phyloP scores from a whole-genome alignment of 2,329 filamentous ascomycete genomes.

The Claviceps pusilla region DNA sequence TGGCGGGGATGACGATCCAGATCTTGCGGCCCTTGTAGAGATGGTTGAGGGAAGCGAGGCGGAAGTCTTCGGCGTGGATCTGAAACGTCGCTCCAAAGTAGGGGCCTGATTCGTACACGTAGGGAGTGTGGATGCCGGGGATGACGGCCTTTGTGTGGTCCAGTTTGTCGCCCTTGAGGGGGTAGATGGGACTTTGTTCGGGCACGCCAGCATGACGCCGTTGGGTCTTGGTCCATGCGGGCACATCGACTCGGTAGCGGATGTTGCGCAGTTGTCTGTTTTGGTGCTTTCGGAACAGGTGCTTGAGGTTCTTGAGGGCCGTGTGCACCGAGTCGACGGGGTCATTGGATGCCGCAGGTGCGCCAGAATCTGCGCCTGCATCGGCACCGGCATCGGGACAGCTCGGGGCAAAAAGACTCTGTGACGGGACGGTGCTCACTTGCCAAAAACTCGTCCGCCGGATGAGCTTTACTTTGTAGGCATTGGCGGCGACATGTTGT shows the following conservation, averaged over 20 bases:
- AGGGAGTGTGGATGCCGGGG: slow-evolving; percentile 25
- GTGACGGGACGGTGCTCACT: slow-evolving; percentile 20
- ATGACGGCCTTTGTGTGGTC: slow-evolving; percentile 23
- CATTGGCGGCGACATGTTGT: slow-evolving; percentile 19
- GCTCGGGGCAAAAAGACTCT: slow-evolving; percentile 16
- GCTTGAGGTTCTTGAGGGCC: slow-evolving; percentile 17
- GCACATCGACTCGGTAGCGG: slow-evolving; percentile 24
- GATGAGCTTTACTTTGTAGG: slow-evolving; percentile 21
- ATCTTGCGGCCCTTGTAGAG: slow-evolving; percentile 26
- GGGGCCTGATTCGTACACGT: slow-evolving; percentile 25
- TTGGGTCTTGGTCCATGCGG: slow-evolving; percentile 23
- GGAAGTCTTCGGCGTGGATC: slow-evolving; percentile 26
- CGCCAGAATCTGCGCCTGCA: no score
- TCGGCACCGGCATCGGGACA: slow-evolving; percentile 12
- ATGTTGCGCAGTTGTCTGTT: slow-evolving; percentile 22
- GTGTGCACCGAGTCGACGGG: slow-evolving; percentile 11
- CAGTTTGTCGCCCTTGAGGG: slow-evolving; percentile 22
- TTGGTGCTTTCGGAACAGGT: slow-evolving; percentile 21
- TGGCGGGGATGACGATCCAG: slow-evolving; percentile 24
- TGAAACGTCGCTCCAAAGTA: slow-evolving; percentile 25
- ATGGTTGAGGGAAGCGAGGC: slow-evolving; percentile 24
- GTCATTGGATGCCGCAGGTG: slow-evolving; percentile 7
- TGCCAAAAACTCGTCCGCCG: slow-evolving; percentile 22
- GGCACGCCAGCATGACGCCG: slow-evolving; percentile 22
- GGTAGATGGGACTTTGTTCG: slow-evolving; percentile 22